Conservation (phyloP, 257 asterid species). For the Nicotiana knightiana region DNA sequence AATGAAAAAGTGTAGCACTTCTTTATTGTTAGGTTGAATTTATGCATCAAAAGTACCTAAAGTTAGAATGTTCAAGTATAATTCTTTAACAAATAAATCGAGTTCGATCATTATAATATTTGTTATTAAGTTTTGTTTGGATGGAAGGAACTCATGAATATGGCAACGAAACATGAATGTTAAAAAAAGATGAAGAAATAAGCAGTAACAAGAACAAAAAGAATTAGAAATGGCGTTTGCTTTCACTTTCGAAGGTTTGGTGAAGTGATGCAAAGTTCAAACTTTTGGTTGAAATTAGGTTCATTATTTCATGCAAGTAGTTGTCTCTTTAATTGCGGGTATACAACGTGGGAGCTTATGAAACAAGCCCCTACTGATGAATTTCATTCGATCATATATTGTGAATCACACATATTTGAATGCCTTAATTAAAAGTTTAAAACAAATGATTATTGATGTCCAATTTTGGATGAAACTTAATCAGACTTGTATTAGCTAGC, state of each 20-base stretch:
- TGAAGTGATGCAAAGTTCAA: slow-evolving; percentile 10
- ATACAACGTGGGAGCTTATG: neutral
- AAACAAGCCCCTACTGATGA: neutral
- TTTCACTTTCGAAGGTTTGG: slow-evolving; percentile 17
- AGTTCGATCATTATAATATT: neutral
- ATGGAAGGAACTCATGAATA: neutral
- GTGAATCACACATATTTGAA: neutral
- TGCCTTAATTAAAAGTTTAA: too few relatives aligned
- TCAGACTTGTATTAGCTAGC: neutral
- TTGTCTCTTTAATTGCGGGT: neutral
- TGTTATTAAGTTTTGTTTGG: neutral
- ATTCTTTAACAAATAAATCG: neutral
- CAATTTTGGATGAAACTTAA: neutral
- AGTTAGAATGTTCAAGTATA: neutral
- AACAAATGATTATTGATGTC: neutral
- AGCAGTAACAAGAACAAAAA: neutral
- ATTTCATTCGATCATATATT: neutral
- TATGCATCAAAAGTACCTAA: neutral
- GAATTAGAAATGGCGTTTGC: neutral
- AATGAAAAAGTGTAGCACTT: neutral
- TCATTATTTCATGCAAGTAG: neutral
- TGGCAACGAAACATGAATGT: neutral
- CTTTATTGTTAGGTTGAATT: neutral
- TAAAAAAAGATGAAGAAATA: neutral
- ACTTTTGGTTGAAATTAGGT: neutral